These are phyloP conservation scores for Cantharellus anzutake DNA, from an alignment of 768 basidiomycete species.

Conservation along the genomic window DNA sequence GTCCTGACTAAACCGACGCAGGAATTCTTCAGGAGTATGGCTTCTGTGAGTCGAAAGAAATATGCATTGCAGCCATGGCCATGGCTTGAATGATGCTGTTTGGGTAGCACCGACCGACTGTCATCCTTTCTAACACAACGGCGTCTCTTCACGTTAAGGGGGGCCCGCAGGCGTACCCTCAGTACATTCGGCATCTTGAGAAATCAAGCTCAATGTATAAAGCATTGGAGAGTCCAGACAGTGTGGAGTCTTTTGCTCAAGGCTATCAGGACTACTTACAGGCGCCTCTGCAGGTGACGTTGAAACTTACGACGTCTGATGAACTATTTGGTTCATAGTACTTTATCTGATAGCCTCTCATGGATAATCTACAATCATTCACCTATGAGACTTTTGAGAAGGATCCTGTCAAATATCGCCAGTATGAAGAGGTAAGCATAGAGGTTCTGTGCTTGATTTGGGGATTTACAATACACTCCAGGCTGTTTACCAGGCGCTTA, in stretches of 20 bases:
- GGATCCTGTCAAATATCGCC: conserved; percentile 89
- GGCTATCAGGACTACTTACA: conserved; percentile 94
- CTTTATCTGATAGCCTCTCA: conserved; percentile 48
- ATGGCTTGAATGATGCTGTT: background rate
- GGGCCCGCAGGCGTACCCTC: conserved; percentile 71
- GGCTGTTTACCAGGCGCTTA: conserved; percentile 20
- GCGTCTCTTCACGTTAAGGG: conserved; percentile 53
- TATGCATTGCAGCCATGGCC: background rate
- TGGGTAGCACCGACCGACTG: conserved; percentile 59
- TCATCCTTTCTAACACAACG: conserved; percentile 59
- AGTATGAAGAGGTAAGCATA: conserved; percentile 72
- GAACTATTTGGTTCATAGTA: conserved; percentile 7
- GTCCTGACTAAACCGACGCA: conserved; percentile 90
- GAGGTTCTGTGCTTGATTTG: background rate
- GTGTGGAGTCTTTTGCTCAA: conserved; percentile 76
- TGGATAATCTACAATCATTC: conserved; percentile 90
- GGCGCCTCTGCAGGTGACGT: conserved; percentile 68
- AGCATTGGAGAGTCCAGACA: conserved; percentile 44
- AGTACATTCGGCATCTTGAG: conserved; percentile 74
- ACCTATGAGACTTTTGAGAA: conserved; percentile 97
- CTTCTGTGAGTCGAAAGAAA: conserved; percentile 39
- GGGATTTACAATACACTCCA: background rate
- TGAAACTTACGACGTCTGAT: background rate
- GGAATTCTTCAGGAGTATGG: conserved; percentile 71
- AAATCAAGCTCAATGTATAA: conserved; percentile 51